Evolutionary conservation across 257 asterid genomes (phyloP), one percentile per base, ranked within the genome.

Genomic region (Nicotiana otophora): DNA sequence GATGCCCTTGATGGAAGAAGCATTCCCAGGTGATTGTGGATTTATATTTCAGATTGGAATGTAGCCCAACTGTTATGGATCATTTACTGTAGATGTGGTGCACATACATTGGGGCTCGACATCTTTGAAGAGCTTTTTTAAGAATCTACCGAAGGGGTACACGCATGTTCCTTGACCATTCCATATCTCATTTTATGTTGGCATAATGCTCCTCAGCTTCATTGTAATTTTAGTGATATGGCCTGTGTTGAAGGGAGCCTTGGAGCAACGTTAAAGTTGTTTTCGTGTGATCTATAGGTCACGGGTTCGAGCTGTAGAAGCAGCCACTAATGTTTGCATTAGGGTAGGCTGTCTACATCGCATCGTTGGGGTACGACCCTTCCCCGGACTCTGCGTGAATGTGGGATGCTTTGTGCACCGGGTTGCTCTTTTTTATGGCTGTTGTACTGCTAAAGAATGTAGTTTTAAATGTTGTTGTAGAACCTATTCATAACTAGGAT

Each of bases 1-100:
- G 98, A 95, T 75, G 94, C 96, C 80, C 96, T 93, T 84, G 98
- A 95, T 89, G 98, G 98, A 85, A 89, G 97, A 90, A 91, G 97
- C 93, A 95, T 95, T 89, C 98, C 98, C 84, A 93, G 96, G 98
- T 95, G 96, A 93, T 88, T 89, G 89, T 84, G 94, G 88, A 86
- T 94, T 88, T 90, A 88, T 82, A 84, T 90, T 91, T 90, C 60
- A 89, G 89, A 87, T 87, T 90, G 87, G 89, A 88, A 81, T 86
- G 92, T 89, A 86, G 80, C 87, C 61, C 91, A 87, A 83, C 62
- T 88, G 87, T 88, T 89, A 84, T 87, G 87, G 86, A 87, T 86
- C 89, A 70, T 87, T 81, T 78, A 84, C 81, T 87, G 64, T 46
- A 80, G 91, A 87, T 87, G 88, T 87, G 90, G 87, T 87, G 90